Conservation (phyloP, 139 green algal species). For the Dunaliella sp. region DNA sequence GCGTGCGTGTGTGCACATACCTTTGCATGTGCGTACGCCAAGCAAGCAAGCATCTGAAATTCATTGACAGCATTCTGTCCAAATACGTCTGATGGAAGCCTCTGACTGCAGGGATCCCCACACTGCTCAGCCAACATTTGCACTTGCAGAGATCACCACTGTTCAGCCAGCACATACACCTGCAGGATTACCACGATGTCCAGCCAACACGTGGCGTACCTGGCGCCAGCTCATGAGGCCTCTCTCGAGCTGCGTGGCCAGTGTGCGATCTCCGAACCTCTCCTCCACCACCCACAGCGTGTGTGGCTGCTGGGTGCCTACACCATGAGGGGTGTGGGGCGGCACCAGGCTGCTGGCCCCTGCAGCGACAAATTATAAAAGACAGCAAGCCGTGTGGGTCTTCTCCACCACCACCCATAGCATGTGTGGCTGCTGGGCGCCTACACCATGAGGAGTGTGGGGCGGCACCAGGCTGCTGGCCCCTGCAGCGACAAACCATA, state of each 20-base stretch:
- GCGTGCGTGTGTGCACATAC: too few species aligned
- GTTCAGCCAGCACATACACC: not conserved
- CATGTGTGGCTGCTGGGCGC: slow-evolving; percentile 17
- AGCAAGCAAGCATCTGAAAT: too few species aligned
- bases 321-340: not conserved
- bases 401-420: slow-evolving; percentile 62
- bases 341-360: not conserved
- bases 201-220: slow-evolving; percentile 15
- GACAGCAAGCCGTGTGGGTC: too few species aligned
- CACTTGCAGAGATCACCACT: not conserved
- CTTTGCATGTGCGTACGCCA: too few species aligned
- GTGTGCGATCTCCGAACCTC: slow-evolving; percentile 45
- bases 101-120: too few species aligned
- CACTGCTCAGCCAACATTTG: not conserved
- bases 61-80: too few species aligned
- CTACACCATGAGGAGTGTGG: not conserved
- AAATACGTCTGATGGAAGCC: too few species aligned
- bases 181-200: not conserved
- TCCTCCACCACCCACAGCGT: slow-evolving; percentile 62
- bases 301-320: slow-evolving; percentile 14
- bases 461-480: not conserved
- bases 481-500: too few species aligned
- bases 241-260: slow-evolving; percentile 43
- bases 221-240: slow-evolving; percentile 62
- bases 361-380: too few species aligned